Evolutionary conservation across 2,329 filamentous ascomycete species (phyloP).

Genomic region (Nakataea oryzae): DNA sequence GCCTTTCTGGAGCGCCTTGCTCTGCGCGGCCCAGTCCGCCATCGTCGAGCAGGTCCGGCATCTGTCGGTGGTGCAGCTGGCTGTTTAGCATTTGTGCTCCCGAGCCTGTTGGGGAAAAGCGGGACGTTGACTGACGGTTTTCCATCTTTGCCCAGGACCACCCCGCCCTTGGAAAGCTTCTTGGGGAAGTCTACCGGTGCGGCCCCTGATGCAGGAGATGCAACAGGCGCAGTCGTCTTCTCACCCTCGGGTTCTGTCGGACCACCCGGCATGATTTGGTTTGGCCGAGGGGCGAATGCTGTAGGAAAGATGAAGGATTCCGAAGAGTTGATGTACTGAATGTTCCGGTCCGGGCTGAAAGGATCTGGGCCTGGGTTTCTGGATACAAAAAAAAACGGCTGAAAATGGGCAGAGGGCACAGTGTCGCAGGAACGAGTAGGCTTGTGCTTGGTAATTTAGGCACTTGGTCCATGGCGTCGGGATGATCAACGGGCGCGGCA

Average conservation of each 20-base stretch:
- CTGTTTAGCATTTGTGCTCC: neutral
- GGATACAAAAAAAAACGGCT: too few relatives aligned
- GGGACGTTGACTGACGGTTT: constrained; percentile 61
- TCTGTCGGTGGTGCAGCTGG: constrained; percentile 26
- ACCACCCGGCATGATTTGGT: constrained; percentile 15
- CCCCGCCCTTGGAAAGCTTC: constrained; percentile 52
- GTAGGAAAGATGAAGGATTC: too few relatives aligned
- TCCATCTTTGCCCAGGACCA: constrained; percentile 69
- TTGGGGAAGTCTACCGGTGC: constrained; percentile 27
- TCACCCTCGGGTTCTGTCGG: constrained; percentile 17
- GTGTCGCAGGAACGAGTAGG: too few relatives aligned
- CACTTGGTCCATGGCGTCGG: too few relatives aligned
- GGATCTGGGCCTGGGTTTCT: neutral
- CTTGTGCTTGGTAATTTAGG: neutral
- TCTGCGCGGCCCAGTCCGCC: constrained; percentile 47
- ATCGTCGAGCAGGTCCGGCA: constrained; percentile 66
- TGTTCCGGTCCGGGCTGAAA: too few relatives aligned
- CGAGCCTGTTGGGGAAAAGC: neutral
- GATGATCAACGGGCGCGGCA: too few relatives aligned
- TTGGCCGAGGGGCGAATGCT: too few relatives aligned
- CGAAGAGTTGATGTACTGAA: too few relatives aligned
- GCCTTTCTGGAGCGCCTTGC: constrained; percentile 30
- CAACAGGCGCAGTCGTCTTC: constrained; percentile 10
- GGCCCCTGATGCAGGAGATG: constrained; percentile 10
- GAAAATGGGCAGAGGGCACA: too few relatives aligned